These are phyloP conservation scores for Cucumis sativus DNA, from an alignment of 306 rosid species.

Conservation along the genomic window Cucumber_9930_V3 NC_026661.2:15960501-15961000, in stretches of 20 bases:
- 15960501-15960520: too few relatives aligned
- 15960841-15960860: slow-evolving; percentile 2
- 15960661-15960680: not conserved
- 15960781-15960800: not conserved
- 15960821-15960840: not conserved
- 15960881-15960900: slow-evolving; percentile 77
- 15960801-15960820: not conserved
- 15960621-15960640: not conserved
- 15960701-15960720: not conserved
- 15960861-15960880: slow-evolving; percentile 52
- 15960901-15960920: slow-evolving; percentile 44
- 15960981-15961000: slow-evolving; percentile 54
- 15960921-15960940: slow-evolving; percentile 45
- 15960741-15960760: not conserved
- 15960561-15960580: too few relatives aligned
- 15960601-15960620: too few relatives aligned
- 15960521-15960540: too few relatives aligned
- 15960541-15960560: too few relatives aligned
- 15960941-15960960: slow-evolving; percentile 42
- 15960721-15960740: not conserved
- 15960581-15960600: too few relatives aligned
- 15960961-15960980: slow-evolving; percentile 37
- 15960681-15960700: not conserved
- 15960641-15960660: not conserved
- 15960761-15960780: not conserved